Base-by-base conservation (phyloP, 2,329 filamentous ascomycete genomes). In the Macrophomina phaseolina region DNA sequence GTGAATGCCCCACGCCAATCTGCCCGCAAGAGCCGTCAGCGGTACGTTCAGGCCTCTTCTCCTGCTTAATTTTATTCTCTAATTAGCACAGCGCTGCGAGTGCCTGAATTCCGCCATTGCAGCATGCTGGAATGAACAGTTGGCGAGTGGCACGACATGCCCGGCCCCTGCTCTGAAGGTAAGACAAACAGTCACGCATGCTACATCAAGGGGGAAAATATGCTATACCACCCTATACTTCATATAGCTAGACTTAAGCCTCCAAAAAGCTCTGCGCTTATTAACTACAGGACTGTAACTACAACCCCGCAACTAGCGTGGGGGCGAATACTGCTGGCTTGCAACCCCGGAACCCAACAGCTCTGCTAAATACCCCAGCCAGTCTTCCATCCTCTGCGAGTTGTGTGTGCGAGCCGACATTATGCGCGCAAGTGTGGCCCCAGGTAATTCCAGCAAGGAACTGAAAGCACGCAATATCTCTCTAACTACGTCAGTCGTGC, bases 341-440 rank as follows among this genome's bases (percentile, higher is more conserved):
- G 6, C 32, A 23, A 16, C 11, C 28, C 5, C 5, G 28, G 49
- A 4, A 38, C 5, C 12, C 12, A 16, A 42, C 45, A 61, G 46
- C 45, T 7, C 16, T 23, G 5, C 18, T 9, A 6, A 32, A 5
- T 23, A 11, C 7, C 30, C 23, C 2, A 9, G 14, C 28, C 23
- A 16, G 18, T 5, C 28, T 30, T 23, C 12, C 38, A 34, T 18
- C 56, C n/a, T 46, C 58, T 23, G 28, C 56, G n/a, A 62, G 42
- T 11, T 63, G 60, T 32, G 5, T 36, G 9, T 63, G 60, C 18
- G 46, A 51, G 4, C 45, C 45, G 11, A 16, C 16, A 4, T 49
- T 63, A 5, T 63, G 60, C 18, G 34, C 60, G 11, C 45, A 63
- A 16, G 36, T 51, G 8, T 63, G 60, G 60, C 60, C 60, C 11